phyloP scores from a whole-genome alignment of 2,329 filamentous ascomycete genomes.

The Exophiala oligosperma region DNA sequence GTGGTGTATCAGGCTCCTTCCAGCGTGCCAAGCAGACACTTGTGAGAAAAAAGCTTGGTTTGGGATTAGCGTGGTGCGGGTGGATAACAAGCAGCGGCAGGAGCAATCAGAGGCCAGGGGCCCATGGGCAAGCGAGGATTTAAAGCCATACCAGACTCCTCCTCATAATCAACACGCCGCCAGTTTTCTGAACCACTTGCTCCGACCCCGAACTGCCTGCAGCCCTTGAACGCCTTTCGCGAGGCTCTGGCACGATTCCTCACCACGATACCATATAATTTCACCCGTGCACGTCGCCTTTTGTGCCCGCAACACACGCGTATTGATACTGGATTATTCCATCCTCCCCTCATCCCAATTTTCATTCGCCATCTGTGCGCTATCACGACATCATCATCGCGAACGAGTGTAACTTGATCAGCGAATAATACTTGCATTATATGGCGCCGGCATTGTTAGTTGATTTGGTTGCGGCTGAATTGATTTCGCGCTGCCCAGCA shows the following conservation, averaged over 20 bases:
- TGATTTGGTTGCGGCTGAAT: conserved; percentile 2
- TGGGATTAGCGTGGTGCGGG: conserved; percentile 6
- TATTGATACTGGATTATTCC: neutral
- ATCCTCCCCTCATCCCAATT: too few relatives aligned
- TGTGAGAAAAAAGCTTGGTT: conserved; percentile 16
- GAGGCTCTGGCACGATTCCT: neutral
- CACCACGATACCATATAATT: too few relatives aligned
- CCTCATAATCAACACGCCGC: conserved; percentile 20
- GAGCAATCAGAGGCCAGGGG: conserved; percentile 24
- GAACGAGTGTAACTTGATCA: too few relatives aligned
- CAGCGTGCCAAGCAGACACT: neutral
- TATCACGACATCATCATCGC: neutral
- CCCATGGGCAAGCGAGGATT: conserved; percentile 26
- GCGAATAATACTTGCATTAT: conserved; percentile 4
- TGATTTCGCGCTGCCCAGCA: conserved; percentile 11
- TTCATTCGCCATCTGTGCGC: too few relatives aligned
- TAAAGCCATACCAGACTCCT: conserved; percentile 23
- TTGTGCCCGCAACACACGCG: neutral
- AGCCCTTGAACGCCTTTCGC: neutral
- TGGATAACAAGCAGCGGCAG: conserved; percentile 5
- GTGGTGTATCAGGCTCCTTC: neutral
- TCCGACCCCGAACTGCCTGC: too few relatives aligned
- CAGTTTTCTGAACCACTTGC: conserved; percentile 7
- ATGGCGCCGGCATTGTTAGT: conserved; percentile 14
- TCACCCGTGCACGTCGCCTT: neutral